Base-by-base conservation (phyloP, 2,329 filamentous ascomycete species). In the Grosmannia clavigera region DNA sequence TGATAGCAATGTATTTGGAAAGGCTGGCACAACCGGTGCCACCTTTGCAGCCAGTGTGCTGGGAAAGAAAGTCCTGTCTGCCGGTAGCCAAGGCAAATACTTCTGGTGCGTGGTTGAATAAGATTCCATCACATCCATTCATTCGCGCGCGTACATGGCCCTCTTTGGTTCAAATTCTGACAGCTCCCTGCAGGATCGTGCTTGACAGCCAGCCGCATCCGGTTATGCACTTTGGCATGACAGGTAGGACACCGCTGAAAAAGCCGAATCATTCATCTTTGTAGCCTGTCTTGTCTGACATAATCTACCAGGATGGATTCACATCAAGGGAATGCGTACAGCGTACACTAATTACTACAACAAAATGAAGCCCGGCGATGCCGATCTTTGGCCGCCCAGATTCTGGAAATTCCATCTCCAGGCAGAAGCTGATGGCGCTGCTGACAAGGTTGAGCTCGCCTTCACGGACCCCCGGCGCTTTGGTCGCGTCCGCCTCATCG, bases 21-120 rank as follows among this genome's bases (percentile, higher is more conserved):
- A 97, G 73, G 91, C 85, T 25, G 91, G 92, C 35, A 95, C 88
- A 0, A 89, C 81, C 22, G 89, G 86, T 0, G 72, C 81, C 0
- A 87, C 86, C 35, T 91, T 99, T 64, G 78, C 88, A 66, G 80
- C 82, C 59, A 84, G 87, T 1, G 77, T 96, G 68, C 79, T 79
- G 3, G 90, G 90, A 5, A 92, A 88, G 68, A 90, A 84, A 68
- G 76, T 77, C 61, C 61, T 82, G 10, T 78, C 77, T 59, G 88
- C 88, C 4, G 88, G 88, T 4, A 90, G 88, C 62, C 94, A 96
- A 70, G 94, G 94, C 11, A 99, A 97, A 80, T 97, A 97, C 70
- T 97, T 99, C 71, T 99, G 94, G 84, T 82, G 66, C 62, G 73
- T 63, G 9, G 22, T 35, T 7, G 5, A 29, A 12, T 4, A 14